phyloP scores from a whole-genome alignment of 352 stramenopile species.

The Blastocystis sp. region DNA sequence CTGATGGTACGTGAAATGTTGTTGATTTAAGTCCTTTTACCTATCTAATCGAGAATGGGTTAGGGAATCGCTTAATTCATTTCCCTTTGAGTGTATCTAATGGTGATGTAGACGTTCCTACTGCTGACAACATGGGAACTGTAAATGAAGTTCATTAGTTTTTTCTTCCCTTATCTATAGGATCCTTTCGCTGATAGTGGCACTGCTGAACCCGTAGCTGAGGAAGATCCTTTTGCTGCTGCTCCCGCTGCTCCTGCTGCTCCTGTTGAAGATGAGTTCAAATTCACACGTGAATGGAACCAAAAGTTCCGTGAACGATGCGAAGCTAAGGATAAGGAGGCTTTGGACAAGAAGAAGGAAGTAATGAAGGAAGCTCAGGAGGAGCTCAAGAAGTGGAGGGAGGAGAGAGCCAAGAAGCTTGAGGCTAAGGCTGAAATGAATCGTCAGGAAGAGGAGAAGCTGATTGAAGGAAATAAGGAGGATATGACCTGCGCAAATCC shows the following conservation, averaged over 20 bases:
- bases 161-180: constrained; percentile 22
- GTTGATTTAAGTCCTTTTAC: neutral
- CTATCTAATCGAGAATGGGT: neutral
- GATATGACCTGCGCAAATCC: constrained; percentile 65
- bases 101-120: constrained; percentile 45
- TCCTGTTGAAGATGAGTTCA: constrained; percentile 62
- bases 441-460: constrained; percentile 68
- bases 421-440: constrained; percentile 68
- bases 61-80: neutral
- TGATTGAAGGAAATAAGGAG: constrained; percentile 58
- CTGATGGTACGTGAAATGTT: constrained; percentile 32
- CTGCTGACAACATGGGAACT: neutral
- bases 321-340: constrained; percentile 59
- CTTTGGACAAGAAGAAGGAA: constrained; percentile 66
- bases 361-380: constrained; percentile 66
- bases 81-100: constrained; percentile 7
- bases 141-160: neutral
- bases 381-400: constrained; percentile 61
- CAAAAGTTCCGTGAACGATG: constrained; percentile 66
- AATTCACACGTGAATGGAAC: constrained; percentile 65
- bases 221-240: constrained; percentile 60
- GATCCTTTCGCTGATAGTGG: constrained; percentile 66
- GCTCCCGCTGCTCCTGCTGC: neutral
- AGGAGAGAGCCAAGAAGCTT: constrained; percentile 59
- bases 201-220: neutral